phyloP scores from a whole-genome alignment of 805 yeast species.

The Maudiozyma turicensis region DNA sequence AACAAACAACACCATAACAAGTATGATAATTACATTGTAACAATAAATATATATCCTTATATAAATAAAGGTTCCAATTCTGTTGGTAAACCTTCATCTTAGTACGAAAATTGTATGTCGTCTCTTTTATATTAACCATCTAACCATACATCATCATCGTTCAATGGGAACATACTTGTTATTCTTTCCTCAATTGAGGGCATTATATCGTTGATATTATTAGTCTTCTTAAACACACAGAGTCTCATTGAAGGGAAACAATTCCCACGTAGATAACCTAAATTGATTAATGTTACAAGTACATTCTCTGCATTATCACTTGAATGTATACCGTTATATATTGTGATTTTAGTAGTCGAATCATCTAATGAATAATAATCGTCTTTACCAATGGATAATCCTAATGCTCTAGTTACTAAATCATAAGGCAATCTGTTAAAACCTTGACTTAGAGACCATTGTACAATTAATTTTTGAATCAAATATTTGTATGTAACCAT shows the following conservation, averaged over 20 bases:
- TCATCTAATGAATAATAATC: not conserved
- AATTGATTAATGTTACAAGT: conserved; percentile 23
- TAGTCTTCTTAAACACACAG: conserved; percentile 25
- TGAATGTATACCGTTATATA: conserved; percentile 19
- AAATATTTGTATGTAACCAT: conserved; percentile 35
- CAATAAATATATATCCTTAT: not conserved
- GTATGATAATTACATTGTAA: not conserved
- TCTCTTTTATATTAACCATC: conserved; percentile 3
- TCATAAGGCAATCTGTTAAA: conserved; percentile 23
- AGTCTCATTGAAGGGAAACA: conserved; percentile 24
- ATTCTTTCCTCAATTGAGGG: conserved; percentile 23
- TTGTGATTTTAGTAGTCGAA: conserved; percentile 1
- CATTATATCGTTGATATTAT: conserved; percentile 17
- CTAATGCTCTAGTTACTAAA: conserved; percentile 12
- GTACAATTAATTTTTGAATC: conserved; percentile 13
- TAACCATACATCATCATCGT: conserved; percentile 26
- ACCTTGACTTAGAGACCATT: conserved; percentile 11
- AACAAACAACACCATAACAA: too few relatives aligned
- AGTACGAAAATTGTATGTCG: not conserved
- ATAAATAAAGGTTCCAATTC: too few relatives aligned
- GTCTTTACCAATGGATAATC: conserved; percentile 13
- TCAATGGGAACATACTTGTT: conserved; percentile 19
- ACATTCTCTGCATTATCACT: conserved; percentile 21
- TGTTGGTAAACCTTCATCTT: too few relatives aligned
- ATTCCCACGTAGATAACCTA: conserved; percentile 26